A percentile compares a stretch with the other conserved stretches of the same genome.
Evolutionary conservation across 2,329 filamentous ascomycete genomes (phyloP).

Genomic region (Hansfordia pulvinata): DNA sequence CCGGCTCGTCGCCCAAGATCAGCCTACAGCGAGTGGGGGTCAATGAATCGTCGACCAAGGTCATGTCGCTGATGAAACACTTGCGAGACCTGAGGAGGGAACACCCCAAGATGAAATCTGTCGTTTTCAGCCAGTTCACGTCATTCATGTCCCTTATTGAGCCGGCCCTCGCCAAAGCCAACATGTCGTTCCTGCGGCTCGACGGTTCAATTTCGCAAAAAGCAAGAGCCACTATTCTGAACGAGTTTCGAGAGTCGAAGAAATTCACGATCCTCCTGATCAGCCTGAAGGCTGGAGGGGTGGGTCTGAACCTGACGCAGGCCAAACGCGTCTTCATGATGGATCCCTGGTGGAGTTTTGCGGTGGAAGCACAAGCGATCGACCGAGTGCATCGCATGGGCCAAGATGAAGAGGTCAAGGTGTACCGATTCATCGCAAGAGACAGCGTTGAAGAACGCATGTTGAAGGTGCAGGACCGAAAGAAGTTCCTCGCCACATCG

Average conservation of each 20-base stretch:
- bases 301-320: constrained; percentile 82
- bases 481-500: constrained; percentile 94
- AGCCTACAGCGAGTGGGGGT: constrained; percentile 46
- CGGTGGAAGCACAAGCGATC: constrained; percentile 91
- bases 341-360: constrained; percentile 99
- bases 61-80: constrained; percentile 64
- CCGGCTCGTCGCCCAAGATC: constrained; percentile 34
- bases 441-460: constrained; percentile 92
- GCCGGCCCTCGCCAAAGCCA: constrained; percentile 57
- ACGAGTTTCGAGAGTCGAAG: constrained; percentile 49
- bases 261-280: constrained; percentile 68
- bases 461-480: constrained; percentile 83
- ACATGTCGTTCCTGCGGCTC: constrained; percentile 72
- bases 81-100: constrained; percentile 55
- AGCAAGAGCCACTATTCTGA: constrained; percentile 62
- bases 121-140: constrained; percentile 95
- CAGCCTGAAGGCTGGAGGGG: constrained; percentile 78
- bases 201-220: constrained; percentile 88
- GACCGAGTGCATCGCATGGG: constrained; percentile 97
- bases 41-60: constrained; percentile 73
- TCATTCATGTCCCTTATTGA: constrained; percentile 89
- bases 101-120: constrained; percentile 64
- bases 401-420: constrained; percentile 72
- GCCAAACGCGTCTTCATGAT: constrained; percentile 94
- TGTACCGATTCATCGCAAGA: constrained; percentile 79